These are phyloP conservation scores for Podospora sp. DNA, from an alignment of 495 filamentous ascomycete species.

Conservation along the genomic window DNA sequence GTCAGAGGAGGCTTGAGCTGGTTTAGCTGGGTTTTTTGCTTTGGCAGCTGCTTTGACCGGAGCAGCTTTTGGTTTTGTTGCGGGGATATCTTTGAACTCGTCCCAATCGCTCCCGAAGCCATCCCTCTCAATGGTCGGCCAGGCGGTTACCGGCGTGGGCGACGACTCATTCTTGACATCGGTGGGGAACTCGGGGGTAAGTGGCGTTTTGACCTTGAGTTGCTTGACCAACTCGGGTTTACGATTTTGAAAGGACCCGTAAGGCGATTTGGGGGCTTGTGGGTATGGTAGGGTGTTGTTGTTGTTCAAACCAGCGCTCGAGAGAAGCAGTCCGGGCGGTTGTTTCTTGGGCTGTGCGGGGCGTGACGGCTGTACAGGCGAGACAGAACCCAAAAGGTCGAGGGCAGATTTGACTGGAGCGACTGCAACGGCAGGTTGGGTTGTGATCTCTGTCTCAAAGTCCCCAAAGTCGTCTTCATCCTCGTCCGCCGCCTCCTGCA, in stretches of 20 bases:
- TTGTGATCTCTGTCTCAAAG: constrained; percentile 44
- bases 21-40: not conserved
- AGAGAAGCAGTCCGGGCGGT: constrained; percentile 37
- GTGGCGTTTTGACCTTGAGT: constrained; percentile 46
- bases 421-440: constrained; percentile 1
- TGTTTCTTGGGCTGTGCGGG: constrained; percentile 29
- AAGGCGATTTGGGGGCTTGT: constrained; percentile 52
- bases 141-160: constrained; percentile 49
- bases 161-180: constrained; percentile 34
- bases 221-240: constrained; percentile 47
- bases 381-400: constrained; percentile 24
- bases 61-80: constrained; percentile 23
- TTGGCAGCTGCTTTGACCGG: not conserved
- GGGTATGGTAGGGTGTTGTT: constrained; percentile 34
- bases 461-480: constrained; percentile 54
- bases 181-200: constrained; percentile 33
- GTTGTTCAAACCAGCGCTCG: constrained; percentile 23
- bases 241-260: constrained; percentile 50
- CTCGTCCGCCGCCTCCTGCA: constrained; percentile 25
- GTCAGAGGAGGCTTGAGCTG: constrained; percentile 22
- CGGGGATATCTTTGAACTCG: constrained; percentile 53
- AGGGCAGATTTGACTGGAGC: constrained; percentile 18
- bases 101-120: constrained; percentile 59
- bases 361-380: constrained; percentile 15
- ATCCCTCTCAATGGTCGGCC: constrained; percentile 42